Evolutionary conservation across 2,329 filamentous ascomycete genomes (phyloP), one percentile per base, ranked within the genome.

Genomic region (Helminthosporium solani): DNA sequence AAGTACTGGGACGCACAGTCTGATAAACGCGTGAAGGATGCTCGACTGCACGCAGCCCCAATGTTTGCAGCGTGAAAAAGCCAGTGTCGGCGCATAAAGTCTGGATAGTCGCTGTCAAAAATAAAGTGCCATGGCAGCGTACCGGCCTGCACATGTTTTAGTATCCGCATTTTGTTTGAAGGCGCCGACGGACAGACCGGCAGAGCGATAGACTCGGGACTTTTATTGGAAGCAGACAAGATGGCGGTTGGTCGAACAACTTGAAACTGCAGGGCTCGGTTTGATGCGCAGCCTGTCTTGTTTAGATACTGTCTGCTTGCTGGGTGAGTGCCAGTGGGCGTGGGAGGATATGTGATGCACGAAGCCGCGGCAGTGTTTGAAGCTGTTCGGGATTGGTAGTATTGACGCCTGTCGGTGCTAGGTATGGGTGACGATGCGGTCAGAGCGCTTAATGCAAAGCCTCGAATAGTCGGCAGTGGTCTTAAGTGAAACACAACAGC

Each of bases 381-480:
- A 31, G 35, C 47, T 39, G 50, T 44, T 19, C 49, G 54, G 58
- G 61, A 67, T 65, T 68, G 64, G 64, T 52, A 51, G 46, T 49
- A 49, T 66, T 67, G 59, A 58, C 50, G 61, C 55, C 51, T 50
- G 50, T 52, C 54, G 42, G 37, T 25, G 27, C 25, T 20, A 44
- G 49, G 52, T 52, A 56, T 54, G 41, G 50, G 53, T 49, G 51
- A 56, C 49, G 48, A 60, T 49, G 53, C 47, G 56, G 61, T 51
- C 61, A 57, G 53, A 55, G 66, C 64, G 66, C 64, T 63, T 68
- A 66, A 54, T 53, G 61, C 50, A 50, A 53, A 49, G 39, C 46
- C 54, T 45, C 44, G 54, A 61, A 56, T 63, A 56, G 61, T 45
- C 53, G 57, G 50, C 50, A 60, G 56, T 45, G 47, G 53, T 52